Evolutionary conservation across 2,329 filamentous ascomycete genomes (phyloP).

Genomic region (Dendrostoma leiphaemia): DNA sequence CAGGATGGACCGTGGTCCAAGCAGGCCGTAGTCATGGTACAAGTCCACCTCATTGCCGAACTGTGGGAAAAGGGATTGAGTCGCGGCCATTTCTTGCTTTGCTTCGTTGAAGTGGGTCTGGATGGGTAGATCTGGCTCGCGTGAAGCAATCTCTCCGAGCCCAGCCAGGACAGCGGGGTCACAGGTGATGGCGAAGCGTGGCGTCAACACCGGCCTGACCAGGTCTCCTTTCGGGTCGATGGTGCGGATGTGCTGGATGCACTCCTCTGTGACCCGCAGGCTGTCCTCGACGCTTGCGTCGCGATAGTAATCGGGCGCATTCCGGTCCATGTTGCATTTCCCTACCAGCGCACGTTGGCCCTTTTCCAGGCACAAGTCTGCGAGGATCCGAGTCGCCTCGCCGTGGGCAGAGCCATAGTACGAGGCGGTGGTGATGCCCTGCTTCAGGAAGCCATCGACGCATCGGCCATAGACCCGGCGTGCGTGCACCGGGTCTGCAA

Average conservation of each 20-base stretch:
- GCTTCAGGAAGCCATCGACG: constrained; percentile 57
- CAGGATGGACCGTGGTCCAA: constrained; percentile 56
- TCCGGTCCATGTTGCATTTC: constrained; percentile 62
- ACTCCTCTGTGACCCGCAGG: constrained; percentile 45
- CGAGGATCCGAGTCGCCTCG: constrained; percentile 55
- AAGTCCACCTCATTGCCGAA: constrained; percentile 58
- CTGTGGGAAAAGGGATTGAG: constrained; percentile 52
- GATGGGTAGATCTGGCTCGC: constrained; percentile 50
- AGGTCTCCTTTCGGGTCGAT: constrained; percentile 44
- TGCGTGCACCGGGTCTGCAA: constrained; percentile 53
- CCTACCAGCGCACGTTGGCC: constrained; percentile 61
- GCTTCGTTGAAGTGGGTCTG: constrained; percentile 70
- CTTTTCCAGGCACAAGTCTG: constrained; percentile 48
- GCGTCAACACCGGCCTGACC: constrained; percentile 52
- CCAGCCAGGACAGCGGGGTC: constrained; percentile 50
- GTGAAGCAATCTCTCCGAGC: constrained; percentile 50
- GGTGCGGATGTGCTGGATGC: constrained; percentile 44
- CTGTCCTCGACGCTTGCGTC: constrained; percentile 47
- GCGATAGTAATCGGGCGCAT: constrained; percentile 52
- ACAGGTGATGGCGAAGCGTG: constrained; percentile 62
- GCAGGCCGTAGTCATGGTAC: constrained; percentile 53
- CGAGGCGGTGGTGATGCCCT: constrained; percentile 60
- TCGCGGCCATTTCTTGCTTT: constrained; percentile 56
- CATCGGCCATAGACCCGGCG: constrained; percentile 47
- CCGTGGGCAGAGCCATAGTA: constrained; percentile 59